These are phyloP conservation scores for Fistulinella cinereoalba DNA, from an alignment of 1,284 basidiomycete genomes.

Conservation along the genomic window DNA sequence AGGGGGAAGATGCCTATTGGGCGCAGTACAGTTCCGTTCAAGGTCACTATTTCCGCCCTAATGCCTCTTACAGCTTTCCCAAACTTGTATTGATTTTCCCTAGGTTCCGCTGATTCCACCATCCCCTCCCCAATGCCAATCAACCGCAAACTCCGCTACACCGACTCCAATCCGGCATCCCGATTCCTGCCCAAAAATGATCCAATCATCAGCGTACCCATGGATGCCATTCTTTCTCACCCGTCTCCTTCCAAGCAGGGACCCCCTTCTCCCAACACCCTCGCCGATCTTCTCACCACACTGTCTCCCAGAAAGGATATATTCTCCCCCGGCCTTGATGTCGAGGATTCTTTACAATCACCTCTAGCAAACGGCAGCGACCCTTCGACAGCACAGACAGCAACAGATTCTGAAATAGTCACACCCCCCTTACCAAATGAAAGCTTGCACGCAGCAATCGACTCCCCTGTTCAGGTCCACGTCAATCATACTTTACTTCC, in stretches of 20 bases:
- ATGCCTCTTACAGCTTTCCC: conserved; percentile 1
- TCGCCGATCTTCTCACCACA: conserved; percentile 24
- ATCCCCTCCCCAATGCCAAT: conserved; percentile 29
- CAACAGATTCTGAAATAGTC: conserved; percentile 24
- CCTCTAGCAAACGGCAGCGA: conserved; percentile 8
- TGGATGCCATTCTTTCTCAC: conserved; percentile 14
- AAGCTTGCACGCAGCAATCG: conserved; percentile 8
- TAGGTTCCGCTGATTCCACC: conserved; percentile 33
- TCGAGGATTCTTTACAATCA: conserved; percentile 7
- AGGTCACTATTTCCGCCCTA: conserved; percentile 41
- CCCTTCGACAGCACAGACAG: conserved; percentile 16
- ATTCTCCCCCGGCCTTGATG: conserved; percentile 8
- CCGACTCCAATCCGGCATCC: neutral
- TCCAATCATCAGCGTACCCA: conserved; percentile 20
- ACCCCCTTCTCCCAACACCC: conserved; percentile 28
- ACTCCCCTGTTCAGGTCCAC: conserved; percentile 18
- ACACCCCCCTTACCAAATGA: conserved; percentile 22
- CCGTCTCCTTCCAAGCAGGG: conserved; percentile 6
- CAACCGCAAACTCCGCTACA: conserved; percentile 18
- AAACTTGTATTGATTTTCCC: conserved; percentile 5
- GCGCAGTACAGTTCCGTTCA: conserved; percentile 66
- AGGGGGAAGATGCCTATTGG: conserved; percentile 69
- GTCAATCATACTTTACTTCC: conserved; percentile 11
- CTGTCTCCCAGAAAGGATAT: conserved; percentile 28
- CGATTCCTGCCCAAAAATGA: conserved; percentile 5